phyloP scores from a whole-genome alignment of 768 basidiomycete genomes.

The Boletus eberwhitei region DNA sequence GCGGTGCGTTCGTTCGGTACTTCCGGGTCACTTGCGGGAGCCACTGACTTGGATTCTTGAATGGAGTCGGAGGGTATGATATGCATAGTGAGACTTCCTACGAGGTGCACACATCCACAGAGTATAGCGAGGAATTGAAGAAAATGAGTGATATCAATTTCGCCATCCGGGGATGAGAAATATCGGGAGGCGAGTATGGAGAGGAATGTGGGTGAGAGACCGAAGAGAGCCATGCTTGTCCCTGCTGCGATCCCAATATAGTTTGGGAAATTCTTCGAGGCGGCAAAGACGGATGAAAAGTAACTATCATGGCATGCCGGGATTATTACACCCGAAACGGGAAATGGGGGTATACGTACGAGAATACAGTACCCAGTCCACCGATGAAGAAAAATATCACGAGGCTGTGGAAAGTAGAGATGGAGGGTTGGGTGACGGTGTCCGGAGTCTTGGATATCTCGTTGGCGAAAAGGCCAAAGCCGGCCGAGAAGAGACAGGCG shows the following conservation, averaged over 20 bases:
- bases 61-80: conserved; percentile 9
- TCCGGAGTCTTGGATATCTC: conserved; percentile 50
- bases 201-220: conserved; percentile 76
- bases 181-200: conserved; percentile 59
- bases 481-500: conserved; percentile 52
- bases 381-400: conserved; percentile 57
- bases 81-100: conserved; percentile 49
- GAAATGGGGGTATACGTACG: conserved; percentile 45
- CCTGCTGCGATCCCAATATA: conserved; percentile 68
- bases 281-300: conserved; percentile 73
- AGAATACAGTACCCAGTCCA: conserved; percentile 68
- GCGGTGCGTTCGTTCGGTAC: conserved; percentile 27
- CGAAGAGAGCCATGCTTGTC: conserved; percentile 67
- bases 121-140: conserved; percentile 55
- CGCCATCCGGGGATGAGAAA: conserved; percentile 49
- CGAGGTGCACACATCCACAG: conserved; percentile 49
- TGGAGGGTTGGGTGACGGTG: conserved; percentile 34
- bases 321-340: conserved; percentile 1
- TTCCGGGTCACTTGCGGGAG: conserved; percentile 13
- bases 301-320: conserved; percentile 36
- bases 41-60: not conserved
- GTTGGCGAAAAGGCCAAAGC: conserved; percentile 61
- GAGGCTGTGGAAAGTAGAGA: conserved; percentile 49
- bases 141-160: conserved; percentile 48
- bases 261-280: conserved; percentile 64